A percentile compares a stretch with the other conserved stretches of the same genome.
These are phyloP conservation scores for Aechmea fasciata DNA, from an alignment of 176 grass and related monocot genomes.

Conservation along the genomic window DNA sequence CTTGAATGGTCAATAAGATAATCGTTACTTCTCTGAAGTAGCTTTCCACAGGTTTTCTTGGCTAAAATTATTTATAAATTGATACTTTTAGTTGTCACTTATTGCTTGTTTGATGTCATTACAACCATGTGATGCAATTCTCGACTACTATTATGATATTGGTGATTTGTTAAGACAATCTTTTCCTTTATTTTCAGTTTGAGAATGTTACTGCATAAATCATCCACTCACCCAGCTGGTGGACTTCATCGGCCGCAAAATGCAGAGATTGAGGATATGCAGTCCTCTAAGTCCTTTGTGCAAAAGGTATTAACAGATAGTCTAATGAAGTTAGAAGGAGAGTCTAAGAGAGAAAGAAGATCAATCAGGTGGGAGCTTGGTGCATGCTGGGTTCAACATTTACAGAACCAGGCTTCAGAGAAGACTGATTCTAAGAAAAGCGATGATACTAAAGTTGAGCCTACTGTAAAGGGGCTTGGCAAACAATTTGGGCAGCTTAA, in stretches of 20 bases:
- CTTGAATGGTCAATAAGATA: constrained; percentile 4
- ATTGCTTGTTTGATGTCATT: neutral
- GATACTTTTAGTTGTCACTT: constrained; percentile 3
- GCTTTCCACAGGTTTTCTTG: neutral
- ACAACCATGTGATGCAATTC: neutral
- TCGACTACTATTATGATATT: constrained; percentile 14
- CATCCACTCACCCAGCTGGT: constrained; percentile 31
- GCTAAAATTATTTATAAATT: neutral
- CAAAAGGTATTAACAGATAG: constrained; percentile 61
- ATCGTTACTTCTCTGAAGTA: neutral
- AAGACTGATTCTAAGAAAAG: constrained; percentile 68
- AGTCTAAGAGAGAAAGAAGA: constrained; percentile 42
- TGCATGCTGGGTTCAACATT: constrained; percentile 95
- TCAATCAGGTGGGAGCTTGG: constrained; percentile 95
- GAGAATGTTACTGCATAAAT: constrained; percentile 84
- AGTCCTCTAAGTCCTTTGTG: constrained; percentile 37
- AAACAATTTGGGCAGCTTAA: constrained; percentile 95
- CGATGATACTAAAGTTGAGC: constrained; percentile 55
- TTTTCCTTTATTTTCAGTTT: constrained; percentile 46
- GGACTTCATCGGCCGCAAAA: constrained; percentile 36
- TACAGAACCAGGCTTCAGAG: constrained; percentile 72
- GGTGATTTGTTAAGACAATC: constrained; percentile 18
- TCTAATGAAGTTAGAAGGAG: constrained; percentile 66
- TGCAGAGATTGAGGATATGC: constrained; percentile 39
- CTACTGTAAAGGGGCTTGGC: constrained; percentile 83